phyloP scores from a whole-genome alignment of 1,284 basidiomycete species.

The Ustilago xerochloae region DNA sequence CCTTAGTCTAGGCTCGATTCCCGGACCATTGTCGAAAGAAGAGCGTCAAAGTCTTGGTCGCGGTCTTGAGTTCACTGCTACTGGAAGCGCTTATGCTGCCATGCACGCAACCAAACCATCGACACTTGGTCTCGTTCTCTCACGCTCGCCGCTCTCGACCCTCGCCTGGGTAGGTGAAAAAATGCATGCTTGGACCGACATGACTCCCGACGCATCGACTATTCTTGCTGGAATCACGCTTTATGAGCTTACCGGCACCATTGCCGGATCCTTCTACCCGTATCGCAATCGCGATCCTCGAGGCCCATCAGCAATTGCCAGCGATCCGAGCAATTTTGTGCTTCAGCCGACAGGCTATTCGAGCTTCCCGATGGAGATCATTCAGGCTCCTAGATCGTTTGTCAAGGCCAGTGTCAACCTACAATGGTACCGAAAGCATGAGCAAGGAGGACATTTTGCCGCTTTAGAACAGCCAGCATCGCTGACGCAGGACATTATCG shows the following conservation, averaged over 20 bases:
- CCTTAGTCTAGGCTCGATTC: conserved; percentile 29
- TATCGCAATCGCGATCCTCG: conserved; percentile 68
- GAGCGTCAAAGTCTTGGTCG: conserved; percentile 46
- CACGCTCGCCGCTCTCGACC: conserved; percentile 68
- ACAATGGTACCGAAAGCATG: conserved; percentile 66
- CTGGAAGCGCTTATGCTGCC: conserved; percentile 56
- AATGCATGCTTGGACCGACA: conserved; percentile 69
- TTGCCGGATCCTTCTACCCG: conserved; percentile 69
- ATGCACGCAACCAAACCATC: conserved; percentile 68
- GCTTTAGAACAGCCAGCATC: conserved; percentile 70
- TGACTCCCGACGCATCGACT: conserved; percentile 41
- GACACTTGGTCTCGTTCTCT: conserved; percentile 69
- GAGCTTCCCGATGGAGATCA: conserved; percentile 69
- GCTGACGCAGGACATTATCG: conserved; percentile 65
- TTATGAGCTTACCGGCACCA: conserved; percentile 70
- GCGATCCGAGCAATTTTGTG: conserved; percentile 53
- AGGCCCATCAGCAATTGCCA: conserved; percentile 14
- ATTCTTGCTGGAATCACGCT: conserved; percentile 68
- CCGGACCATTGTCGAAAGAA: conserved; percentile 48
- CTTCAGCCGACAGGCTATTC: conserved; percentile 69
- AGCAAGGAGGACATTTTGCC: conserved; percentile 64
- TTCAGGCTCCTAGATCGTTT: conserved; percentile 67
- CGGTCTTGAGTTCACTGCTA: conserved; percentile 44
- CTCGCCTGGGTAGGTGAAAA: conserved; percentile 71
- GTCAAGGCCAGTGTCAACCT: conserved; percentile 67